phyloP scores from a whole-genome alignment of 23 red algal species.

The Pyropia yezoensis region DNA sequence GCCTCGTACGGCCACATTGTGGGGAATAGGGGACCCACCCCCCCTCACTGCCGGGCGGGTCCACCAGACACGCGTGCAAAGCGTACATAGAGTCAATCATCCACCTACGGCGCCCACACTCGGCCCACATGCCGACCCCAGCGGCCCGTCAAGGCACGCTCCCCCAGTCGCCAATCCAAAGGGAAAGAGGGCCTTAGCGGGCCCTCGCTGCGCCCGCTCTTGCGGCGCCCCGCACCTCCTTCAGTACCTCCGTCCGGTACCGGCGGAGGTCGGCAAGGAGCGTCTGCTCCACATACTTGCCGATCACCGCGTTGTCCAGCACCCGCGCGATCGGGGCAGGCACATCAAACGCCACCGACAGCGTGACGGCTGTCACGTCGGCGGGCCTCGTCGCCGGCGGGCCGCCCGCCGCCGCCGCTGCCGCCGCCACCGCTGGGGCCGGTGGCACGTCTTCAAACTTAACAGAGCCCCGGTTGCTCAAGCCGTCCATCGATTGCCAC shows the following conservation, averaged over 20 bases:
- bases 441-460: conserved; percentile 7
- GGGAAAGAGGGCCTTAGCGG: background rate
- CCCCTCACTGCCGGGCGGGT: too few species aligned
- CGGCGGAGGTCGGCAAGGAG: conserved; percentile 60
- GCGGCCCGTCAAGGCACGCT: too few species aligned
- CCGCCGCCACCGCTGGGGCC: conserved; percentile 7
- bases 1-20: too few species aligned
- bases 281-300: conserved; percentile 48
- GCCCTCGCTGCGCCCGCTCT: background rate
- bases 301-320: conserved; percentile 40
- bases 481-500: conserved; percentile 56
- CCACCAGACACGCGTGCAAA: too few species aligned
- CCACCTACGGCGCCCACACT: too few species aligned
- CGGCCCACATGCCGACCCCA: too few species aligned
- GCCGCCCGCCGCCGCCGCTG: conserved; percentile 14
- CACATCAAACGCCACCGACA: conserved; percentile 57
- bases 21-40: too few species aligned
- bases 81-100: too few species aligned
- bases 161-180: too few species aligned
- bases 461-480: conserved; percentile 56
- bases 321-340: conserved; percentile 25
- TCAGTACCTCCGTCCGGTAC: conserved; percentile 33
- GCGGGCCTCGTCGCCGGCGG: background rate
- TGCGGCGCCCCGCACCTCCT: conserved; percentile 1
- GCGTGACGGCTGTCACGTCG: conserved; percentile 18